Conservation (phyloP, 805 yeast species). For the Blastobotrys americana region DNA sequence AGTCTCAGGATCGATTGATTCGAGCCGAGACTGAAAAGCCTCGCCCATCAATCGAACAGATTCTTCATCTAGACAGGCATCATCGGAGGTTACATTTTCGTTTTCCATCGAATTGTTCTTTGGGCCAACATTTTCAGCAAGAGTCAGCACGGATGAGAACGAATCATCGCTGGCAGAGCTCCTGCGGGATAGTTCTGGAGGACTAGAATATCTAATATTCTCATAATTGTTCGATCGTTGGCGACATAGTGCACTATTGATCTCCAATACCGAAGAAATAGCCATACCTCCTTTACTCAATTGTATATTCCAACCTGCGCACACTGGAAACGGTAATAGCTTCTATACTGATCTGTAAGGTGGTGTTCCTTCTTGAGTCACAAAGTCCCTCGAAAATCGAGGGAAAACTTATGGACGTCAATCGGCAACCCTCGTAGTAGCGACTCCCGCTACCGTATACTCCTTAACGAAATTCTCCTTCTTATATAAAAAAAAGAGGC, state of each 20-base stretch:
- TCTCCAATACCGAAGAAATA: neutral
- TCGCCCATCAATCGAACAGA: constrained; percentile 13
- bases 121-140: constrained; percentile 1
- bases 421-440: constrained; percentile 28
- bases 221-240: neutral
- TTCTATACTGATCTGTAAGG: constrained; percentile 2
- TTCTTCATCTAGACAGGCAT: neutral
- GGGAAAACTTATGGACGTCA: constrained; percentile 21
- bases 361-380: neutral
- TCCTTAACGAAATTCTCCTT: neutral
- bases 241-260: neutral
- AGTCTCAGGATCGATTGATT: constrained; percentile 43
- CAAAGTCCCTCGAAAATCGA: constrained; percentile 16
- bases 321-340: neutral
- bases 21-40: constrained; percentile 19
- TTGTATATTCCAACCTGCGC: too few species aligned
- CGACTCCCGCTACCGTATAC: neutral
- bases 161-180: constrained; percentile 4
- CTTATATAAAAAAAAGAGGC: constrained; percentile 1
- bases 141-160: neutral
- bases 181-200: constrained; percentile 1
- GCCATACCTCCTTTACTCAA: neutral
- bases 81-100: neutral
- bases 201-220: neutral
- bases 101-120: too few species aligned